phyloP scores from a whole-genome alignment of 805 yeast species.

The Huiozyma sinensis region DNA sequence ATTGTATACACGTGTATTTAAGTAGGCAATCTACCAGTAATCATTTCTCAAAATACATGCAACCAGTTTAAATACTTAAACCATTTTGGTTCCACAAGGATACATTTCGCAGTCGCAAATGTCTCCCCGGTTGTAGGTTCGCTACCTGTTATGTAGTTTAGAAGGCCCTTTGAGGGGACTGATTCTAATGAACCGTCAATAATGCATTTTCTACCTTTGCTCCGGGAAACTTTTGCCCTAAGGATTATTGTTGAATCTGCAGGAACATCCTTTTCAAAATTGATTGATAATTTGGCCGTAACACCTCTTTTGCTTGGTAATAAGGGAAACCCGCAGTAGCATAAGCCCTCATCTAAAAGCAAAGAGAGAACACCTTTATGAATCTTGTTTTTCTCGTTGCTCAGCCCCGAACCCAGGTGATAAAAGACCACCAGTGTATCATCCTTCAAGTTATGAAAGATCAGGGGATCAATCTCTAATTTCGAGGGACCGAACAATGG shows the following conservation, averaged over 20 bases:
- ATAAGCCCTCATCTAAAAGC: constrained; percentile 72
- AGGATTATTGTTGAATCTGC: constrained; percentile 58
- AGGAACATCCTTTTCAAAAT: constrained; percentile 39
- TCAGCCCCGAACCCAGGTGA: constrained; percentile 56
- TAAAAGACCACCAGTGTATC: constrained; percentile 54
- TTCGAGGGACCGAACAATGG: constrained; percentile 56
- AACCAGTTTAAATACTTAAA: constrained; percentile 58
- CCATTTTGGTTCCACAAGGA: constrained; percentile 83
- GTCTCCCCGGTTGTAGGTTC: constrained; percentile 4
- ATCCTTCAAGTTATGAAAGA: constrained; percentile 40
- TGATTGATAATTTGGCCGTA: constrained; percentile 64
- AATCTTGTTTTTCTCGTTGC: constrained; percentile 61
- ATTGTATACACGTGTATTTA: neutral
- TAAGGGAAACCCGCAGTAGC: constrained; percentile 73
- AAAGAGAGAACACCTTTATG: constrained; percentile 78
- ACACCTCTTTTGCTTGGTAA: constrained; percentile 81
- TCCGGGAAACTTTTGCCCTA: constrained; percentile 51
- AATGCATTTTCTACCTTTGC: constrained; percentile 71
- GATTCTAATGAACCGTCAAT: constrained; percentile 58
- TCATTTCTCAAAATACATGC: constrained; percentile 19
- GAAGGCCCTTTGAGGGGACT: constrained; percentile 7
- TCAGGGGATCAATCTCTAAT: constrained; percentile 66
- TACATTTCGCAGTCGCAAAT: constrained; percentile 55
- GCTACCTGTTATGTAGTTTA: neutral
- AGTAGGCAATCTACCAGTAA: neutral